A percentile compares a stretch with the other conserved stretches of the same genome.
phyloP scores from a whole-genome alignment of 192 early-diverging fungal species.

The Linnemannia schmuckeri region DNA sequence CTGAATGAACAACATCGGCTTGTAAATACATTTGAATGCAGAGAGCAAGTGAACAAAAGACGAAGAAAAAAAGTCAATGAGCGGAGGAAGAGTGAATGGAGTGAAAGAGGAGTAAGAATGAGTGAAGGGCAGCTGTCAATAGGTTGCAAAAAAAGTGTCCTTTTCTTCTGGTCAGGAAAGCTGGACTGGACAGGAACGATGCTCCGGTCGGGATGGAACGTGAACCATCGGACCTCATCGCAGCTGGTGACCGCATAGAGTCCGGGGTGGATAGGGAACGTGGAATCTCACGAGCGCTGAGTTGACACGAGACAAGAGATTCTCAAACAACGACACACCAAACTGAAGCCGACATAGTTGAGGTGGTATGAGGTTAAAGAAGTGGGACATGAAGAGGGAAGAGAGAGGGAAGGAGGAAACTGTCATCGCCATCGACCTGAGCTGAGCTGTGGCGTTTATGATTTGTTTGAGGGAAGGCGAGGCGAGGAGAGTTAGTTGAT shows the following conservation, averaged over 20 bases:
- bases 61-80: not conserved
- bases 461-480: not conserved
- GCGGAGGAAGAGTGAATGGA: not conserved
- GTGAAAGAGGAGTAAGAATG: not conserved
- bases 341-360: not conserved
- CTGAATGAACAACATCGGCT: not conserved
- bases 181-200: not conserved
- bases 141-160: not conserved
- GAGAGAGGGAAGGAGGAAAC: not conserved
- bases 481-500: not conserved
- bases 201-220: conserved; percentile 1
- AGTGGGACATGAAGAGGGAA: not conserved
- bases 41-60: not conserved
- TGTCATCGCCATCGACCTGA: not conserved
- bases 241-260: not conserved
- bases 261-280: not conserved
- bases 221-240: not conserved
- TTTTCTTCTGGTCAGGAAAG: not conserved
- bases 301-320: not conserved
- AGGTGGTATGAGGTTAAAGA: not conserved
- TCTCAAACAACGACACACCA: not conserved
- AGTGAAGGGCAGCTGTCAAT: not conserved
- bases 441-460: not conserved
- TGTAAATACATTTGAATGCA: not conserved
- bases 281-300: not conserved